A percentile compares a stretch with the other conserved stretches of the same genome.
phyloP scores from a whole-genome alignment of 148 eudicot genomes.

The Rheum nobile region DNA sequence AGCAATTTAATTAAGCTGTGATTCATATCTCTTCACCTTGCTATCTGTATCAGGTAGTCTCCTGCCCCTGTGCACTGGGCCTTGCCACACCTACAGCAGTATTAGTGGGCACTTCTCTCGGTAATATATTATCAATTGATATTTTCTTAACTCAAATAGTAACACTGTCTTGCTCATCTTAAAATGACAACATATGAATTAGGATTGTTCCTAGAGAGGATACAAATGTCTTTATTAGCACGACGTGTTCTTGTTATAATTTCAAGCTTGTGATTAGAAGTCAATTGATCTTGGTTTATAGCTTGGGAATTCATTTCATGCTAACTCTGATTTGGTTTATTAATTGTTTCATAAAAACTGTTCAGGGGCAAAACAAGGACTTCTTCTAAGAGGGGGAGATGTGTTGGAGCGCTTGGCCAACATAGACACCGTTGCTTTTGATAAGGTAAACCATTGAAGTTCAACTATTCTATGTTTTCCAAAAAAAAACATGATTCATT shows the following conservation, averaged over 20 bases:
- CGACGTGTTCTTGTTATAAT: not conserved
- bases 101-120: conserved; percentile 90
- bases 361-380: conserved; percentile 91
- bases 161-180: not conserved
- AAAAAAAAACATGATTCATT: not conserved
- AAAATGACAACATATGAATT: no score
- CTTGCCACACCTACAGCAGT: conserved; percentile 99
- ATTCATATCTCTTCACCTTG: not conserved
- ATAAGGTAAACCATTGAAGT: conserved; percentile 49
- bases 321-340: not conserved
- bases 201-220: no score
- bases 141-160: not conserved
- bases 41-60: conserved; percentile 58
- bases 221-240: no score
- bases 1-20: not conserved
- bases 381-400: conserved; percentile 95
- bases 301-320: no score
- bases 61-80: conserved; percentile 97
- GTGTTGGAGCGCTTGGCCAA: conserved; percentile 84
- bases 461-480: not conserved
- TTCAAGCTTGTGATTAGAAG: not conserved
- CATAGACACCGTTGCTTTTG: conserved; percentile 57
- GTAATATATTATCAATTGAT: conserved; percentile 21
- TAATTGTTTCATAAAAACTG: not conserved
- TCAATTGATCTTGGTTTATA: no score